phyloP scores from a whole-genome alignment of 441 rosid species.

The Lepidium campestre region DNA sequence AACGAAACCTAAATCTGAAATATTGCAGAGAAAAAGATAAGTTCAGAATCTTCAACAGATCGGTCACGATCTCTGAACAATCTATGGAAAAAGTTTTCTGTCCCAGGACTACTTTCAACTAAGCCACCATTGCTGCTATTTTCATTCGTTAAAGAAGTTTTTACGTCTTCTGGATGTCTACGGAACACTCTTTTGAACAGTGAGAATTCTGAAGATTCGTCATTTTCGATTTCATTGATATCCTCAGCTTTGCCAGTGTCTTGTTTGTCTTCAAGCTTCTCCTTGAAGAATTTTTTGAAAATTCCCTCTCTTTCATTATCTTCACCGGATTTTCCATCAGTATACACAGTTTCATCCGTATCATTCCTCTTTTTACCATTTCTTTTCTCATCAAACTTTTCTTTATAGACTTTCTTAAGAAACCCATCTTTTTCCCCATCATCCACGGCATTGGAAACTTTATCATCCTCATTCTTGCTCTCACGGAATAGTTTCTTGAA shows the following conservation, averaged over 20 bases:
- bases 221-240: constrained; percentile 63
- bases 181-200: constrained; percentile 73
- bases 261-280: constrained; percentile 72
- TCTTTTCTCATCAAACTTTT: constrained; percentile 72
- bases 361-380: constrained; percentile 48
- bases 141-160: constrained; percentile 44
- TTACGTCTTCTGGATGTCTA: constrained; percentile 82
- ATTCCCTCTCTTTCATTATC: constrained; percentile 86
- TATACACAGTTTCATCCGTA: constrained; percentile 9
- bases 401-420: constrained; percentile 67
- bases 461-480: constrained; percentile 65
- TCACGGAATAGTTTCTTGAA: constrained; percentile 76
- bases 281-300: constrained; percentile 70
- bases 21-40: not conserved
- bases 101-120: constrained; percentile 87
- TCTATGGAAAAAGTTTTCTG: constrained; percentile 92
- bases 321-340: constrained; percentile 54
- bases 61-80: constrained; percentile 88
- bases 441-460: constrained; percentile 46
- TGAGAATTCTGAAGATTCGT: constrained; percentile 76
- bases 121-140: constrained; percentile 38
- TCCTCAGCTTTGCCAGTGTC: constrained; percentile 37
- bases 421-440: constrained; percentile 90
- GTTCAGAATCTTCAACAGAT: constrained; percentile 84
- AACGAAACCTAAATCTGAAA: not conserved